Base-by-base conservation (phyloP, 805 yeast genomes). In the Jamesozyma jinghongensis region DNA sequence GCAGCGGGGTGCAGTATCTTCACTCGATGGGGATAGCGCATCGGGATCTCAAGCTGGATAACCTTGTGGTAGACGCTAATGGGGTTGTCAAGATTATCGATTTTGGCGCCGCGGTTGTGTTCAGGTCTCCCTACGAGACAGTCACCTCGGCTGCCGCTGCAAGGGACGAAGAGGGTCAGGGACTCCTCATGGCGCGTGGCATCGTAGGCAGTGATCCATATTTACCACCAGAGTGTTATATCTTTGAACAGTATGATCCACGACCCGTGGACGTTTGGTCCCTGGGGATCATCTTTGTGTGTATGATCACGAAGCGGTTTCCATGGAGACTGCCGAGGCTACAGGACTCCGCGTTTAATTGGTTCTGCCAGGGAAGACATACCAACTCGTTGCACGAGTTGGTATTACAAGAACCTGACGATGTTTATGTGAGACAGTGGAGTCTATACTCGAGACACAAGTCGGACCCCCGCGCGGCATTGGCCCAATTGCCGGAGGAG, bases 181-280 rank as follows among this genome's bases (percentile, higher is more conserved):
- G 33, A 20, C 22, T 37, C 3, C 16, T 32, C 6, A 32, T 33
- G 41, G 32, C 41, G 13, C 26, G 26, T 17, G 94, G 94, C 4
- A 81, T 85, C 40, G 94, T 85, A 34, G 94, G 94, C 1, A 79
- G 88, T 12, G 94, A 85, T 64, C 88, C 97, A 25, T 82, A 83
- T 60, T 65, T 87, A 59, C 90, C 95, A 1, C 97, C 97, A 0
- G 97, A 87, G 59, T 94, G 84, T 4, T 75, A 85, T 46, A 82
- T 85, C 7, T 81, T 83, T 58, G 71, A 75, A 49, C 78, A 79
- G 44, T 86, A 86, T 55, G 92, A 84, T 57, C 95, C 95, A 12
- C 71, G 94, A 48, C 94, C 95, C 1, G 92, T 86, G 5, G 96
- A 86, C 65, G 75, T 87, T 31, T 86, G 96, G 96, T 83, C 94